These are phyloP conservation scores for Suillus occidentalis DNA, from an alignment of 768 basidiomycete genomes.

Conservation along the genomic window DNA sequence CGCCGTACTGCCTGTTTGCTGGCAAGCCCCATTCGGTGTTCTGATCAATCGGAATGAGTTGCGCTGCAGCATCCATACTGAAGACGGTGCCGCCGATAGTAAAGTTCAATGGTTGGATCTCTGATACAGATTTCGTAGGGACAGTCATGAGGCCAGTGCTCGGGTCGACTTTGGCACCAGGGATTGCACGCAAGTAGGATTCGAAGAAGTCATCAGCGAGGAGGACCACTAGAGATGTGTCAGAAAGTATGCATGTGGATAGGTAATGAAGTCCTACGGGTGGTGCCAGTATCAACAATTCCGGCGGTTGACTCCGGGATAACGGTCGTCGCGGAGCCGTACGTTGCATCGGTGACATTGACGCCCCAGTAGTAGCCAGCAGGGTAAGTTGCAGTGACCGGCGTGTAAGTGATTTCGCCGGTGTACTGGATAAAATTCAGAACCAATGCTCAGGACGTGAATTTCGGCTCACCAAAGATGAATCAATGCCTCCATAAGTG, in stretches of 20 bases:
- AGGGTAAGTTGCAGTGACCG: slow-evolving; percentile 19
- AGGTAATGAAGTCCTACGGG: slow-evolving; percentile 3
- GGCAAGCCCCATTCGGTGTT: slow-evolving; percentile 6
- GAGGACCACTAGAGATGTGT: slow-evolving; percentile 10
- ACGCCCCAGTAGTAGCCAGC: slow-evolving; percentile 22
- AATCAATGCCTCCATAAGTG: slow-evolving; percentile 20
- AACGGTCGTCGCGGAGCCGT: slow-evolving; percentile 4
- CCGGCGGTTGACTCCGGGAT: slow-evolving; percentile 16
- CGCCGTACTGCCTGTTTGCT: neutral
- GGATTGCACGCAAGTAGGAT: slow-evolving; percentile 1
- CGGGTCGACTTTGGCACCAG: neutral
- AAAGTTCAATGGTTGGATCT: slow-evolving; percentile 8
- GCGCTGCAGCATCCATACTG: slow-evolving; percentile 5
- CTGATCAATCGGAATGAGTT: slow-evolving; percentile 8
- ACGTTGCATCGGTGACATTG: slow-evolving; percentile 12
- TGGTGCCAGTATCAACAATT: slow-evolving; percentile 24
- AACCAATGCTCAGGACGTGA: neutral
- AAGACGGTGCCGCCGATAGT: slow-evolving; percentile 7
- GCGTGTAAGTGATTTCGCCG: slow-evolving; percentile 20
- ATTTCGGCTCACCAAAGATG: slow-evolving; percentile 9
- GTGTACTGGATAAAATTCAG: slow-evolving; percentile 11
- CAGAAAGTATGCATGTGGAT: neutral
- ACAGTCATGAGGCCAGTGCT: slow-evolving; percentile 2
- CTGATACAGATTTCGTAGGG: neutral
- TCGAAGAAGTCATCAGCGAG: slow-evolving; percentile 12